Percentiles rank a stretch among this genome's conserved stretches.
phyloP scores from a whole-genome alignment of 2,329 filamentous ascomycete genomes.

The Ceratocystis ficicola region DNA sequence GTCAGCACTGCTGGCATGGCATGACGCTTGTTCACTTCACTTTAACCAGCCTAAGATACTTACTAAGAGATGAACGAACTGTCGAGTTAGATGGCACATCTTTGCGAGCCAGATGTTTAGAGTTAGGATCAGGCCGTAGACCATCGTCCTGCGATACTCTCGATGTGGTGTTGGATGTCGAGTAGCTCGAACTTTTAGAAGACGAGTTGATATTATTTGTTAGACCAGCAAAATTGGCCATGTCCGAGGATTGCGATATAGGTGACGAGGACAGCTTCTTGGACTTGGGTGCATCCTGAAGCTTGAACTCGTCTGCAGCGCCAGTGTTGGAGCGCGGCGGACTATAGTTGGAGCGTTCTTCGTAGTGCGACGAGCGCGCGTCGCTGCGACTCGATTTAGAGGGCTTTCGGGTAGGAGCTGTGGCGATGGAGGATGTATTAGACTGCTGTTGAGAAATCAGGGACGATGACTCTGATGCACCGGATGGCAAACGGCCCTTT shows the following conservation, averaged over 20 bases:
- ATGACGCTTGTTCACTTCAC: neutral
- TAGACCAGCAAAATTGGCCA: slow-evolving; percentile 22
- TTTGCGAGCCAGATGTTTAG: slow-evolving; percentile 50
- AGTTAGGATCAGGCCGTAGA: slow-evolving; percentile 6
- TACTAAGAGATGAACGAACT: slow-evolving; percentile 30
- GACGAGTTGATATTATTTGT: slow-evolving; percentile 19
- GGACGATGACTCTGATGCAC: slow-evolving; percentile 16
- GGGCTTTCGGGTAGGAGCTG: slow-evolving; percentile 34
- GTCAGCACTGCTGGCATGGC: neutral
- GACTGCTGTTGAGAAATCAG: slow-evolving; percentile 13
- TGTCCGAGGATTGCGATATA: slow-evolving; percentile 26
- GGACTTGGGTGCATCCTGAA: slow-evolving; percentile 68
- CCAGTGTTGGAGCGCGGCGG: slow-evolving; percentile 24
- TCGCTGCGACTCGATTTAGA: slow-evolving; percentile 38
- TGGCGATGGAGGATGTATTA: slow-evolving; percentile 9
- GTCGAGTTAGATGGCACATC: slow-evolving; percentile 40
- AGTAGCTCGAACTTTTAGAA: slow-evolving; percentile 17
- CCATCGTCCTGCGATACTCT: slow-evolving; percentile 15
- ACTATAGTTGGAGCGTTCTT: slow-evolving; percentile 27
- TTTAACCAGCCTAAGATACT: slow-evolving; percentile 24
- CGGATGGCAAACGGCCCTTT: slow-evolving; percentile 49
- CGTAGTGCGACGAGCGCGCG: slow-evolving; percentile 29
- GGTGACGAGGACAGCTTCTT: slow-evolving; percentile 35
- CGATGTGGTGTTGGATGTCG: slow-evolving; percentile 9
- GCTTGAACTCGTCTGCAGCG: slow-evolving; percentile 52